Evolutionary conservation across 2,329 filamentous ascomycete genomes (phyloP).

Genomic region (Claviceps sp.): DNA sequence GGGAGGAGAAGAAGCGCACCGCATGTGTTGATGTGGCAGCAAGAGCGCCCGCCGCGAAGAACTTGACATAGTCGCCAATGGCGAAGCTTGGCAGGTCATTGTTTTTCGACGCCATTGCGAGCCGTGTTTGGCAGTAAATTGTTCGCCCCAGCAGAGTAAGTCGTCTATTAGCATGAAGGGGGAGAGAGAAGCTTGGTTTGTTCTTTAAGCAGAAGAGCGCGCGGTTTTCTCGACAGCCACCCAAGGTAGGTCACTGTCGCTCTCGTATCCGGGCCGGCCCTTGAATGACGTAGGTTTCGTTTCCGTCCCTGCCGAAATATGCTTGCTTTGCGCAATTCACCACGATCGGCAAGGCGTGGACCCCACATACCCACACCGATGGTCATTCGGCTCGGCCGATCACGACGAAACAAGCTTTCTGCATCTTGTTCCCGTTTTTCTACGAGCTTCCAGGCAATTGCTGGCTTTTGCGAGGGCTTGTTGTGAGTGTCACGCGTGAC

Average conservation of each 20-base stretch:
- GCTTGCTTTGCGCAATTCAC: background rate
- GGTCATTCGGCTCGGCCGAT: no score
- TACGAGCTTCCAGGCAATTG: no score
- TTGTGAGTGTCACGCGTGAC: background rate
- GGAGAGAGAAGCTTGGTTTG: no score
- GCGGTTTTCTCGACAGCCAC: background rate
- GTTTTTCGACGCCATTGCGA: constrained; percentile 13
- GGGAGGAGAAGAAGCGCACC: constrained; percentile 18
- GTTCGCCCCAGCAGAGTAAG: background rate
- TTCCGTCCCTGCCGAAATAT: constrained; percentile 3
- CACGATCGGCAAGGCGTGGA: background rate
- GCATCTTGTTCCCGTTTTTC: no score
- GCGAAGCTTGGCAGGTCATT: constrained; percentile 27
- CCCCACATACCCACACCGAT: background rate
- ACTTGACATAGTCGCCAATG: constrained; percentile 33
- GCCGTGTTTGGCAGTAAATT: background rate
- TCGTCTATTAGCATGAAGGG: background rate
- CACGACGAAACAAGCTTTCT: no score
- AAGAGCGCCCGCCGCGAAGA: constrained; percentile 38
- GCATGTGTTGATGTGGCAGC: constrained; percentile 38
- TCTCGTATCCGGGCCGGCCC: background rate
- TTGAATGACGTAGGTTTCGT: constrained; percentile 8
- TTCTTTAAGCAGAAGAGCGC: no score
- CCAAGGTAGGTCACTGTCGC: background rate
- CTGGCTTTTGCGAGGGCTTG: no score